Conservation (phyloP, 169 alveolate genomes). For the Cryptosporidium bovis region DNA sequence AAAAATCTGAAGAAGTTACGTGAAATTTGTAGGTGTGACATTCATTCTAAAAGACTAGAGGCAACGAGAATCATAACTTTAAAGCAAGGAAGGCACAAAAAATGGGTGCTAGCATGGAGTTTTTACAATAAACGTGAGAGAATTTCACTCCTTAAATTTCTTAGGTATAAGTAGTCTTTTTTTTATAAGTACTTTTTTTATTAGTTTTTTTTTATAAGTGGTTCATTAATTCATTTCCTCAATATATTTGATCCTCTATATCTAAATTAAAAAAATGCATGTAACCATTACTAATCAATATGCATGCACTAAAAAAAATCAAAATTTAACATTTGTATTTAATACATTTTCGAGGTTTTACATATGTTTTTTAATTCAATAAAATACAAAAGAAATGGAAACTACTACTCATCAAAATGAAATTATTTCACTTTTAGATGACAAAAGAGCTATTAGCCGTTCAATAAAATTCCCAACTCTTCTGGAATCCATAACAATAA, state of each 20-base stretch:
- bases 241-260: background rate
- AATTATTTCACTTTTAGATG: constrained; percentile 59
- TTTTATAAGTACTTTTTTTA: background rate
- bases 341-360: background rate
- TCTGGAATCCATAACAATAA: constrained; percentile 37
- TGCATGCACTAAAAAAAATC: constrained; percentile 1
- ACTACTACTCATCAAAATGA: constrained; percentile 46
- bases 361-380: background rate
- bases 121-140: constrained; percentile 52
- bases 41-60: constrained; percentile 3
- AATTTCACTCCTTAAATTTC: constrained; percentile 33
- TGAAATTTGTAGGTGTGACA: constrained; percentile 36
- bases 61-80: constrained; percentile 13
- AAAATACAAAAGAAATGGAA: constrained; percentile 5
- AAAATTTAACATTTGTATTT: background rate
- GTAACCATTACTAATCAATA: constrained; percentile 2
- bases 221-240: background rate
- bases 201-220: background rate
- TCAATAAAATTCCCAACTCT: constrained; percentile 28
- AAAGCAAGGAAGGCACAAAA: constrained; percentile 58
- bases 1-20: constrained; percentile 38
- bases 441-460: constrained; percentile 22
- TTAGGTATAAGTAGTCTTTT: constrained; percentile 8
- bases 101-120: constrained; percentile 72
- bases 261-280: constrained; percentile 8